A percentile compares a stretch with the other conserved stretches of the same genome.
phyloP scores from a whole-genome alignment of 805 yeast genomes.

The Candida glaebosa region DNA sequence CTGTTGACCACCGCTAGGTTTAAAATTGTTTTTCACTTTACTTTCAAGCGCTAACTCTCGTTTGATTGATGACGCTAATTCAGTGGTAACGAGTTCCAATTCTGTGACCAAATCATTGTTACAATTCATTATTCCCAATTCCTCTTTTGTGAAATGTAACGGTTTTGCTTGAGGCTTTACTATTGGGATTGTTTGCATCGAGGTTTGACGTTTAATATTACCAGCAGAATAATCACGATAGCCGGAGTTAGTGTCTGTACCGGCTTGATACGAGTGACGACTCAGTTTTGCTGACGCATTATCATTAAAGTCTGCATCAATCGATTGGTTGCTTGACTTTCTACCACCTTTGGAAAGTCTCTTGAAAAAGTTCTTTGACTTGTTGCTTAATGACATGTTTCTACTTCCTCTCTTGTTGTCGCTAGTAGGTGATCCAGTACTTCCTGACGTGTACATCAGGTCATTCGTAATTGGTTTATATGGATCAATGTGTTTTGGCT shows the following conservation, averaged over 20 bases:
- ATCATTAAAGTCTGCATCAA: conserved; percentile 11
- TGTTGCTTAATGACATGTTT: conserved; percentile 23
- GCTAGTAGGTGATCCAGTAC: background rate
- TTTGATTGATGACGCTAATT: conserved; percentile 67
- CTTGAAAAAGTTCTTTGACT: conserved; percentile 30
- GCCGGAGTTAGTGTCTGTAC: background rate
- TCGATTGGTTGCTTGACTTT: conserved; percentile 12
- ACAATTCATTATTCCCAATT: conserved; percentile 58
- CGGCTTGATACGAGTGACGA: conserved; percentile 9
- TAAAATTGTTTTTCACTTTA: conserved; percentile 24
- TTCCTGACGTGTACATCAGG: background rate
- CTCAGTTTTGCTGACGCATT: conserved; percentile 8
- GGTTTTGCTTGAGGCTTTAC: conserved; percentile 10
- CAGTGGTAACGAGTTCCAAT: conserved; percentile 64
- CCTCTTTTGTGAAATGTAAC: conserved; percentile 51
- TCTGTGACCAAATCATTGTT: conserved; percentile 59
- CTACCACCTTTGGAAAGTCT: conserved; percentile 29
- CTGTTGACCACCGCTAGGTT: conserved; percentile 1
- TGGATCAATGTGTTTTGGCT: background rate
- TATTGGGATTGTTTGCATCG: conserved; percentile 7
- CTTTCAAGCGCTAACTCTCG: conserved; percentile 64
- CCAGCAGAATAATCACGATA: conserved; percentile 6
- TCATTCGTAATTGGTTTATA: background rate
- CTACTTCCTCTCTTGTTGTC: conserved; percentile 16
- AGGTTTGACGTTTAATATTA: conserved; percentile 6